Evolutionary conservation across 805 yeast genomes (phyloP).

Genomic region (Ogataea angusta): DNA sequence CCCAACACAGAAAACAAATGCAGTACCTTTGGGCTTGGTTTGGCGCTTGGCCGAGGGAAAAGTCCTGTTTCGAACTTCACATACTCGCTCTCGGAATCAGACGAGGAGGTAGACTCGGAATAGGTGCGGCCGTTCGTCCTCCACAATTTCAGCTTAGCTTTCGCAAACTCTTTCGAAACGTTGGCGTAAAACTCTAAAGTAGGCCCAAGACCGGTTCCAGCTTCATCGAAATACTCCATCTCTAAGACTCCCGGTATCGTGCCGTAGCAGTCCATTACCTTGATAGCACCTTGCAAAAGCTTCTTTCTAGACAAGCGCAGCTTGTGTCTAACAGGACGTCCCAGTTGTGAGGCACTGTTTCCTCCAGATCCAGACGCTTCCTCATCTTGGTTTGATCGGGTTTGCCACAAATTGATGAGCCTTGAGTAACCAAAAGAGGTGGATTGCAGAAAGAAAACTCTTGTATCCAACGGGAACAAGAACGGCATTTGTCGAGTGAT

Average conservation of each 20-base stretch:
- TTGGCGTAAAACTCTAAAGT: conserved; percentile 87
- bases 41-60: conserved; percentile 63
- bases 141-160: conserved; percentile 64
- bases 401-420: conserved; percentile 73
- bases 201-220: conserved; percentile 96
- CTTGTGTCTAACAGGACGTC: conserved; percentile 76
- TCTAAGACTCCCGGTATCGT: conserved; percentile 78
- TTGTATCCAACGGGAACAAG: conserved; percentile 76
- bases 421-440: conserved; percentile 91
- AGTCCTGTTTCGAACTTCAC: conserved; percentile 45
- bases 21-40: conserved; percentile 36
- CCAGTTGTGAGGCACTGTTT: conserved; percentile 46
- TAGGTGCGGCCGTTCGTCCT: conserved; percentile 35
- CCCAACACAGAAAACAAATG: conserved; percentile 69
- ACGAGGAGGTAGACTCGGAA: conserved; percentile 5
- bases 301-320: conserved; percentile 70
- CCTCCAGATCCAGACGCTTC: conserved; percentile 23
- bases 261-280: conserved; percentile 73
- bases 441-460: conserved; percentile 74
- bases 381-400: conserved; percentile 40
- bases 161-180: conserved; percentile 72
- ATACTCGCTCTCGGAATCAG: conserved; percentile 8
- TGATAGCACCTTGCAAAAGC: conserved; percentile 72
- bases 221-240: conserved; percentile 85
- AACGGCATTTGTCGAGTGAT: conserved; percentile 77